A percentile compares a stretch with the other conserved stretches of the same genome.
These are phyloP conservation scores for Phylloporus sp. DNA, from an alignment of 768 basidiomycete genomes.

Conservation along the genomic window DNA sequence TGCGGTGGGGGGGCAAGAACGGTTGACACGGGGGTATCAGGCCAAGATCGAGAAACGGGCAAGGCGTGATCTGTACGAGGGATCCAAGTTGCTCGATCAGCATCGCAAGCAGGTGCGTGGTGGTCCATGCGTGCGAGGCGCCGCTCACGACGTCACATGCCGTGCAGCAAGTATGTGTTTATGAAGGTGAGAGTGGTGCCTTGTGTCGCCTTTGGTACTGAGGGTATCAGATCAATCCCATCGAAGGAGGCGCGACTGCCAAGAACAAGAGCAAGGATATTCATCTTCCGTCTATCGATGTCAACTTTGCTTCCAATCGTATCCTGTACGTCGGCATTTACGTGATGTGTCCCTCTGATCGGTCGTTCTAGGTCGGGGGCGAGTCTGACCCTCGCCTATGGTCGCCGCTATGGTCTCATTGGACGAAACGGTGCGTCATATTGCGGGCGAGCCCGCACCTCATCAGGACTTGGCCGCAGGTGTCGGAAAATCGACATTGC, in stretches of 20 bases:
- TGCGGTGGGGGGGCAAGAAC: no score
- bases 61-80: conserved; percentile 87
- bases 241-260: conserved; percentile 69
- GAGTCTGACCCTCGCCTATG: conserved; percentile 81
- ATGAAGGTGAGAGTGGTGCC: conserved; percentile 71
- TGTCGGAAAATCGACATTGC: conserved; percentile 95
- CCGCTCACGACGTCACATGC: background rate
- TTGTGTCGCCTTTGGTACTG: background rate
- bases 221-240: conserved; percentile 73
- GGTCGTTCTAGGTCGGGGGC: conserved; percentile 63
- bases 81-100: conserved; percentile 90
- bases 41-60: conserved; percentile 98
- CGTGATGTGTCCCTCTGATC: conserved; percentile 4
- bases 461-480: no score
- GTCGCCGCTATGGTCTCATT: conserved; percentile 88
- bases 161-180: conserved; percentile 94
- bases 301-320: conserved; percentile 92
- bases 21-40: no score
- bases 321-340: conserved; percentile 66
- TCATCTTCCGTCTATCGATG: conserved; percentile 91
- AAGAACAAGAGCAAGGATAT: conserved; percentile 99
- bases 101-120: conserved; percentile 76
- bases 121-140: background rate
- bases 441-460: no score
- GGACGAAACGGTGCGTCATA: conserved; percentile 66